Base-by-base conservation (phyloP, 2,329 filamentous ascomycete genomes). In the Daldinia sp. region DNA sequence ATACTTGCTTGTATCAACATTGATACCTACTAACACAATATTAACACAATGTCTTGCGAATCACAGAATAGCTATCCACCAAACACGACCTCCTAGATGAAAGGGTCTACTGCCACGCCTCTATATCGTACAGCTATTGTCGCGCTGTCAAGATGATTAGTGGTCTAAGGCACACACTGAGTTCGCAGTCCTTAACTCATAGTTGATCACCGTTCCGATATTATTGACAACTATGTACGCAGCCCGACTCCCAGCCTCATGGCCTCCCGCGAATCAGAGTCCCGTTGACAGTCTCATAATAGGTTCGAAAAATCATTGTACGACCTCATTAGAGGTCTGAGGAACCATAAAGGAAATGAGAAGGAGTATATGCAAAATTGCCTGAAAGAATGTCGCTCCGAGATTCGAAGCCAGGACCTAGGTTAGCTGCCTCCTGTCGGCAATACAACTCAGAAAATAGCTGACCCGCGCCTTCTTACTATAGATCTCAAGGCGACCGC, bases 291-390 rank as follows among this genome's bases (percentile, higher is more conserved):
- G n/a, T 23, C 42, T 28, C 41, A 33, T 54, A 18, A 2, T 71
- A 98, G 94, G 96, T 99, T 99, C 84, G 96, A 99, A 82, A 99
- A 99, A 83, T 98, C 96, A 46, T 89, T 99, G 20, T 97, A 98
- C 82, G 95, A 98, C 89, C 94, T 99, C 85, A 99, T 99, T 77
- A 89, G 94, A 82, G 96, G 96, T 76, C 85, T 99, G 78, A 91
- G 96, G 73, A 96, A 95, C 79, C 94, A 98, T 84, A 98, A 97
- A 81, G 95, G 95, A 75, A 92, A 91, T 78, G 96, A 99, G 83
- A 92, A 92, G 80, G 93, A 97, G 79, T 99, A 98, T 81, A 97
- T 99, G 67, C 92, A 97, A 78, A 91, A 93, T 80, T 94, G 91
- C 77, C 84, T 98, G 78, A 94, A 94, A 84, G 96, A 99, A 92